Conservation (phyloP, 2,329 filamentous ascomycete genomes). For the Fusarium solani-melongenae region DNA sequence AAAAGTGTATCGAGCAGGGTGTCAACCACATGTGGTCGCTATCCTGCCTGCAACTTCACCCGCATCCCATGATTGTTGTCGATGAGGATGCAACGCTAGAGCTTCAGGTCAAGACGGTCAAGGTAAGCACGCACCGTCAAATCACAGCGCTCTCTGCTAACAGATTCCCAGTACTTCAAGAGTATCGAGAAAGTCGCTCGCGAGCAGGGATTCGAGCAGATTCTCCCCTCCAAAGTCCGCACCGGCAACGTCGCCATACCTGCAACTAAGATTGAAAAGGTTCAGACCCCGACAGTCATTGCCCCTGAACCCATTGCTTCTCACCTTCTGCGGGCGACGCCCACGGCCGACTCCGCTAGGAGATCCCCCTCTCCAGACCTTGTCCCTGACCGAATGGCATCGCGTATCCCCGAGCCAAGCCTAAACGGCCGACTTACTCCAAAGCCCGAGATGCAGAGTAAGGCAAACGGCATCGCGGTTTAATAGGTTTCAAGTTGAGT, state of each 20-base stretch:
- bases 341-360: constrained; percentile 65
- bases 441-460: constrained; percentile 58
- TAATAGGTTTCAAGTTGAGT: neutral
- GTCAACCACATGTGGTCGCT: constrained; percentile 94
- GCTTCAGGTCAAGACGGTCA: constrained; percentile 79
- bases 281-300: constrained; percentile 58
- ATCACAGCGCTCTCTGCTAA: neutral
- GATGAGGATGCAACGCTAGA: constrained; percentile 84
- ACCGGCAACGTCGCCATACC: constrained; percentile 59
- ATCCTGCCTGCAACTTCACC: constrained; percentile 82
- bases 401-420: constrained; percentile 63
- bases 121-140: constrained; percentile 50
- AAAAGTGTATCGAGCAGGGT: constrained; percentile 83
- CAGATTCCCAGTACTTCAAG: constrained; percentile 69
- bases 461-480: constrained; percentile 39
- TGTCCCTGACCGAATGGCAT: constrained; percentile 71
- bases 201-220: constrained; percentile 67
- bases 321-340: constrained; percentile 64
- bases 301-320: constrained; percentile 67
- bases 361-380: constrained; percentile 69
- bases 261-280: constrained; percentile 56
- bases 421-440: constrained; percentile 59
- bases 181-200: constrained; percentile 74
- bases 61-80: constrained; percentile 83
- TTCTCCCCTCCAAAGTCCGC: constrained; percentile 66